Percentiles rank a stretch among this genome's conserved stretches.
phyloP scores from a whole-genome alignment of 495 filamentous ascomycete species.

The Massariosphaeria phaeospora region DNA sequence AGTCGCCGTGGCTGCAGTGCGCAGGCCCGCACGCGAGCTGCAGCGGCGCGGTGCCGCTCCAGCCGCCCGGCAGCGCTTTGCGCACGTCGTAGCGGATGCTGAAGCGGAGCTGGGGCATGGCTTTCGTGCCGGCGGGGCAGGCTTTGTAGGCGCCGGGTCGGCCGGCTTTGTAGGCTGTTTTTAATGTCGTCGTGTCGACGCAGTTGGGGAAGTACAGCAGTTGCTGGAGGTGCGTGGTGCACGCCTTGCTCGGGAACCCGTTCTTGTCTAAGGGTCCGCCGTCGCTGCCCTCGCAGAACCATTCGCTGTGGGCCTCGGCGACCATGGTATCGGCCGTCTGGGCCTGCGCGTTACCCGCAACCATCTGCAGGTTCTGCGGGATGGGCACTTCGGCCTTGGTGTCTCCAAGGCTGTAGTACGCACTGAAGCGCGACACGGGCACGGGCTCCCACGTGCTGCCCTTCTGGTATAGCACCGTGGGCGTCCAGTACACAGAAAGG shows the following conservation, averaged over 20 bases:
- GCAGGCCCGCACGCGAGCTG: slow-evolving; percentile 31
- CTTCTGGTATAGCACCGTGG: slow-evolving; percentile 30
- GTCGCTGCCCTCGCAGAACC: slow-evolving; percentile 33
- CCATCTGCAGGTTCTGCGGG: slow-evolving; percentile 32
- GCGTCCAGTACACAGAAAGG: slow-evolving; percentile 37
- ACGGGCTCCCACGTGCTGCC: slow-evolving; percentile 26
- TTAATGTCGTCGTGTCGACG: slow-evolving; percentile 32
- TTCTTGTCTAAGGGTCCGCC: not conserved
- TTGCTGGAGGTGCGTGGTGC: slow-evolving; percentile 49
- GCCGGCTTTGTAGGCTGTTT: slow-evolving; percentile 28
- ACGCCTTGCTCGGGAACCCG: slow-evolving; percentile 44
- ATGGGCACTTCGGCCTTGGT: slow-evolving; percentile 30
- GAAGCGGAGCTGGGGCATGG: slow-evolving; percentile 37
- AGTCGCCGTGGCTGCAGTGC: slow-evolving; percentile 35
- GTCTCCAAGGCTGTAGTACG: slow-evolving; percentile 30
- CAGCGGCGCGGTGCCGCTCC: slow-evolving; percentile 34
- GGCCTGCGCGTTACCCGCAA: slow-evolving; percentile 29
- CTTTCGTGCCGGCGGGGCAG: slow-evolving; percentile 31
- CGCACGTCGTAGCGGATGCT: slow-evolving; percentile 37
- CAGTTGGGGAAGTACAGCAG: slow-evolving; percentile 45
- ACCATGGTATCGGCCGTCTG: slow-evolving; percentile 16
- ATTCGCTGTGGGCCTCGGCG: slow-evolving; percentile 16
- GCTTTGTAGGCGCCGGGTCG: slow-evolving; percentile 15
- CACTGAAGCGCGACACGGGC: slow-evolving; percentile 26
- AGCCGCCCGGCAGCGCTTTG: slow-evolving; percentile 30